Conservation (phyloP, 257 asterid species). For the Orobanche coerulescens region DNA sequence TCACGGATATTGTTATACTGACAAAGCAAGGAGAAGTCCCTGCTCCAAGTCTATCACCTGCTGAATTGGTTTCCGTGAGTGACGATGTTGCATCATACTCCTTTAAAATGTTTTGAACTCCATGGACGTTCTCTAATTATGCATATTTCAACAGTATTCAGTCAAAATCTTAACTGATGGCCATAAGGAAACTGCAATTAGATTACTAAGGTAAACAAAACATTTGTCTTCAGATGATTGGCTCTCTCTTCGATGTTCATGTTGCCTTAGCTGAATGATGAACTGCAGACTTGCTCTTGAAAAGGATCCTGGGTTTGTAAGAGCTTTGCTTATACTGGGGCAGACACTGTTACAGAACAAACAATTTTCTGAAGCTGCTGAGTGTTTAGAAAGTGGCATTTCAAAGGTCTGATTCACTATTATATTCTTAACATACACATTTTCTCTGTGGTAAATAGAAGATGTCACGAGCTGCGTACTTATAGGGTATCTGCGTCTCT, state of each 20-base stretch:
- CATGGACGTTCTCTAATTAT: slow-evolving; percentile 9
- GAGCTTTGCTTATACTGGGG: slow-evolving; percentile 74
- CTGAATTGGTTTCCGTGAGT: slow-evolving; percentile 65
- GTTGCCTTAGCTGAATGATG: slow-evolving; percentile 24
- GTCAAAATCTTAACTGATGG: slow-evolving; percentile 45
- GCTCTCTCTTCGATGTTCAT: slow-evolving; percentile 23
- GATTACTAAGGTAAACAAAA: slow-evolving; percentile 48
- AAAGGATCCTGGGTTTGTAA: slow-evolving; percentile 69
- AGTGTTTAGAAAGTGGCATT: slow-evolving; percentile 53
- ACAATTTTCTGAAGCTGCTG: slow-evolving; percentile 52
- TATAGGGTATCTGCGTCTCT: no score
- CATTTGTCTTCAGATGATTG: slow-evolving; percentile 11
- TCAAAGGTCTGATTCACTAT: slow-evolving; percentile 50
- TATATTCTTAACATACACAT: background rate
- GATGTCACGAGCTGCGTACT: no score
- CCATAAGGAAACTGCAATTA: slow-evolving; percentile 43
- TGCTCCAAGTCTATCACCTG: slow-evolving; percentile 49
- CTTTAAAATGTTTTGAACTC: background rate
- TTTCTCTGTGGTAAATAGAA: background rate
- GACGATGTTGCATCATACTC: slow-evolving; percentile 13
- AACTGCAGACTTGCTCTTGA: slow-evolving; percentile 77
- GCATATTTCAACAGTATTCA: slow-evolving; percentile 48
- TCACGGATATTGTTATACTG: slow-evolving; percentile 27
- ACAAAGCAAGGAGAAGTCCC: slow-evolving; percentile 43
- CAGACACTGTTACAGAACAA: slow-evolving; percentile 51